Evolutionary conservation across 805 yeast species (phyloP).

Genomic region (Monosporozyma aerobia): DNA sequence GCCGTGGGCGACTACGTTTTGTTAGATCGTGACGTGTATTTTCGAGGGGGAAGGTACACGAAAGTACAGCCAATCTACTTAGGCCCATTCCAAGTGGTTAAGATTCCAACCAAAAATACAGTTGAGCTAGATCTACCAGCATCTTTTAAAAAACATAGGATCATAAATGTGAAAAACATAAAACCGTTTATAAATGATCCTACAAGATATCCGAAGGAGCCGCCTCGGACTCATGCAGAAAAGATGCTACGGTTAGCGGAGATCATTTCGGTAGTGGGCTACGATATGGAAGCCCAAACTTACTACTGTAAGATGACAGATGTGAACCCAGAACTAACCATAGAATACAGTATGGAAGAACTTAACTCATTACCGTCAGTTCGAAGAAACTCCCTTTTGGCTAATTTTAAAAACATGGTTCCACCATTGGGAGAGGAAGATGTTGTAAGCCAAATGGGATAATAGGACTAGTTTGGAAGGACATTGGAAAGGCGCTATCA

Average conservation of each 20-base stretch:
- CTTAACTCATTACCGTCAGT: neutral
- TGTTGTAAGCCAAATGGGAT: too few relatives aligned
- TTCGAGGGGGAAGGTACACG: slow-evolving; percentile 1
- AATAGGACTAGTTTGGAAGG: too few relatives aligned
- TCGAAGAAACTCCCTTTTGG: neutral
- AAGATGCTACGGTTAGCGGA: neutral
- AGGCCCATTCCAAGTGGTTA: slow-evolving; percentile 6
- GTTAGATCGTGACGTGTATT: slow-evolving; percentile 6
- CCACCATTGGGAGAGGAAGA: neutral
- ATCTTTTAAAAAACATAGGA: slow-evolving; percentile 2
- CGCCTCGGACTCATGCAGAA: neutral
- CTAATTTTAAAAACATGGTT: neutral
- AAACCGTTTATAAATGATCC: neutral
- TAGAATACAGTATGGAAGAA: slow-evolving; percentile 1
- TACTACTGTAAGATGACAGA: slow-evolving; percentile 4
- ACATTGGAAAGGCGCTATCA: too few relatives aligned
- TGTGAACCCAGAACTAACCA: slow-evolving; percentile 1
- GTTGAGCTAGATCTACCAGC: slow-evolving; percentile 8
- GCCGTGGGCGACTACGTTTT: slow-evolving; percentile 4
- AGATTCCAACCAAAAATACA: slow-evolving; percentile 2
- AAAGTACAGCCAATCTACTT: slow-evolving; percentile 3
- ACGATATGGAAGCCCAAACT: neutral
- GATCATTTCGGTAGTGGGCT: slow-evolving; percentile 4
- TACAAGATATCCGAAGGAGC: neutral
- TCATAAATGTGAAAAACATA: slow-evolving; percentile 3